Percentiles rank a stretch among this genome's conserved stretches.
Evolutionary conservation across 352 stramenopile species (phyloP).

Genomic region (Globisporangium lucens): DNA sequence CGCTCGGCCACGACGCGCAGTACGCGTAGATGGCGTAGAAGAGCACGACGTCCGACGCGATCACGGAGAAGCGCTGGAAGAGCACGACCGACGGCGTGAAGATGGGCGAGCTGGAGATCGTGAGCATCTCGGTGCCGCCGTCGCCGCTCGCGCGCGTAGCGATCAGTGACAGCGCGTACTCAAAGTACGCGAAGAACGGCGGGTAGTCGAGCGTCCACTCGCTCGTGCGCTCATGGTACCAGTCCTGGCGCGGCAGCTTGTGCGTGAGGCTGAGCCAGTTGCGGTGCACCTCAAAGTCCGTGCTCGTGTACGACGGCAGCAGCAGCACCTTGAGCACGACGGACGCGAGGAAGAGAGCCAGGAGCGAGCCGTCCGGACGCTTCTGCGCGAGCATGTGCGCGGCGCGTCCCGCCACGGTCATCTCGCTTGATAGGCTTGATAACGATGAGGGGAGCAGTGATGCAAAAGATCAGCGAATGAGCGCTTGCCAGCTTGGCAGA

Average conservation of each 20-base stretch:
- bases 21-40: constrained; percentile 80
- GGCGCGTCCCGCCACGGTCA: background rate
- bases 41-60: constrained; percentile 87
- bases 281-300: constrained; percentile 98
- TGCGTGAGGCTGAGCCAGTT: constrained; percentile 98
- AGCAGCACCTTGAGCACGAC: constrained; percentile 88
- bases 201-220: constrained; percentile 99
- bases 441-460: background rate
- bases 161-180: constrained; percentile 85
- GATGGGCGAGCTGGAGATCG: constrained; percentile 55
- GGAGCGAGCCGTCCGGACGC: constrained; percentile 37
- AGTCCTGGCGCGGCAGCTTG: constrained; percentile 80
- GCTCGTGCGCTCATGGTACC: constrained; percentile 96
- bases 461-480: constrained; percentile 8
- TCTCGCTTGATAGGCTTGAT: background rate
- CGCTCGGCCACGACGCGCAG: constrained; percentile 77
- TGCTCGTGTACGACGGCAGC: constrained; percentile 92
- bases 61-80: constrained; percentile 94
- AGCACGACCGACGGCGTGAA: constrained; percentile 61
- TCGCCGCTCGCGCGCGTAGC: constrained; percentile 47
- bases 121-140: constrained; percentile 57
- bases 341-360: constrained; percentile 47
- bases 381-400: constrained; percentile 17
- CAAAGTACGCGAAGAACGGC: constrained; percentile 97
- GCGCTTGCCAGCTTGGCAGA: background rate